Evolutionary conservation across 2,329 filamentous ascomycete genomes (phyloP).

Genomic region (Aspergillus nomiae): DNA sequence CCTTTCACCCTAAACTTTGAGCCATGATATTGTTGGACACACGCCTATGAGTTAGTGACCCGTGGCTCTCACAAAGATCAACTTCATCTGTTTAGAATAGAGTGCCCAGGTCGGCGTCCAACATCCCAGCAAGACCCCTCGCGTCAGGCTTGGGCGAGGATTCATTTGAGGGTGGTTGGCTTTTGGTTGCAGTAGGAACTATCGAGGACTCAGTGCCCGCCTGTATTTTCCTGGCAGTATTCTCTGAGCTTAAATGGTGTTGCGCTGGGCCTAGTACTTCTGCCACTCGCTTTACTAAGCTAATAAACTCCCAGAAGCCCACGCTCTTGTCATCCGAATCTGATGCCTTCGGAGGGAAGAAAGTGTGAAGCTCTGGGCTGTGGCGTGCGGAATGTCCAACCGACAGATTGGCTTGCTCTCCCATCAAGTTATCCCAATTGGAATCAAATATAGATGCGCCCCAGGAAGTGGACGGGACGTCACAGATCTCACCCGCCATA

Average conservation of each 20-base stretch:
- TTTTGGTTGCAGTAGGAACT: neutral
- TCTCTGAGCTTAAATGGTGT: conserved; percentile 3
- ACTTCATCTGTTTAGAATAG: conserved; percentile 25
- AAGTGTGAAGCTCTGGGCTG: conserved; percentile 33
- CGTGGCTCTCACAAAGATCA: neutral
- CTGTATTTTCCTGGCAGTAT: neutral
- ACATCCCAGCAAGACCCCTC: conserved; percentile 12
- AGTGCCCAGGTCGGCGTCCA: conserved; percentile 31
- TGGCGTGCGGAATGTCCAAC: conserved; percentile 38
- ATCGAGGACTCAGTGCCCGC: neutral
- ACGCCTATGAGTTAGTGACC: neutral
- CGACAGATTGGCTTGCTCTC: conserved; percentile 36
- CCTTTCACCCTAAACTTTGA: neutral
- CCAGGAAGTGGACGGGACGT: conserved; percentile 36
- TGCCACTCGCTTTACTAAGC: conserved; percentile 36
- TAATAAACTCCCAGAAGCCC: conserved; percentile 41
- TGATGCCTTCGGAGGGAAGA: conserved; percentile 34
- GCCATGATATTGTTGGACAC: neutral
- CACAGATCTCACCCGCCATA: conserved; percentile 21
- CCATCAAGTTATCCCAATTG: conserved; percentile 45
- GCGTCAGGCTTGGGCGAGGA: conserved; percentile 10
- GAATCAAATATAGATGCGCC: conserved; percentile 40
- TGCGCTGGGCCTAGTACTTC: conserved; percentile 31
- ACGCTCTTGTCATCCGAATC: conserved; percentile 17
- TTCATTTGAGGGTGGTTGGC: conserved; percentile 1